Percentiles rank a stretch among this genome's conserved stretches.
These are phyloP conservation scores for Urtica urens DNA, from an alignment of 306 rosid genomes.

Conservation along the genomic window DNA sequence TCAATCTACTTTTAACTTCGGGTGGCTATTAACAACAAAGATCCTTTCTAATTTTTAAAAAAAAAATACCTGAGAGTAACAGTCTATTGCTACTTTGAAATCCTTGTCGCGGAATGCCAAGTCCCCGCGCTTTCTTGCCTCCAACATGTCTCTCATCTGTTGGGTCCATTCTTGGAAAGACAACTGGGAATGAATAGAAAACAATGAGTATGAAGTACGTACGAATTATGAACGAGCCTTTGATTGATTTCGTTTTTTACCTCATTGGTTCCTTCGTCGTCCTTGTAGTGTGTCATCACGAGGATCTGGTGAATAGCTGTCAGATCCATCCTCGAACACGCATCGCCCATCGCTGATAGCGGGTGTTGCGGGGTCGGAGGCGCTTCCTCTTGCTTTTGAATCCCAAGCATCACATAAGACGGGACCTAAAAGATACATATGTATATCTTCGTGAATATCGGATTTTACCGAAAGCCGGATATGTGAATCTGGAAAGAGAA, in stretches of 20 bases:
- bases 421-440: slow-evolving; percentile 35
- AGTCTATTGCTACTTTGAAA: slow-evolving; percentile 51
- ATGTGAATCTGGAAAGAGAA: too few relatives aligned
- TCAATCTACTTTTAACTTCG: too few relatives aligned
- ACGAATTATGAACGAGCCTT: too few relatives aligned
- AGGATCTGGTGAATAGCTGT: slow-evolving; percentile 68
- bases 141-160: slow-evolving; percentile 66
- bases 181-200: too few relatives aligned
- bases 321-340: slow-evolving; percentile 69
- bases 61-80: slow-evolving; percentile 49
- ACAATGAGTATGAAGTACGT: too few relatives aligned
- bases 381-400: slow-evolving; percentile 60
- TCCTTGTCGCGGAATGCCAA: slow-evolving; percentile 67
- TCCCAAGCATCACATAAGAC: slow-evolving; percentile 65
- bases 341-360: slow-evolving; percentile 60
- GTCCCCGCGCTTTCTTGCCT: slow-evolving; percentile 67
- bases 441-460: neutral
- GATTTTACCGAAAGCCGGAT: too few relatives aligned
- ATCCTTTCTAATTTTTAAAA: too few relatives aligned
- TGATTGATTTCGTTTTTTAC: slow-evolving; percentile 22
- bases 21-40: too few relatives aligned
- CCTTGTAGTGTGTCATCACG: slow-evolving; percentile 52
- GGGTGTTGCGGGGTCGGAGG: slow-evolving; percentile 59
- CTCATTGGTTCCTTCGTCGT: slow-evolving; percentile 70
- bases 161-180: slow-evolving; percentile 91